Evolutionary conservation across 2,329 filamentous ascomycete genomes (phyloP).

Genomic region (Aureobasidium sp.): DNA sequence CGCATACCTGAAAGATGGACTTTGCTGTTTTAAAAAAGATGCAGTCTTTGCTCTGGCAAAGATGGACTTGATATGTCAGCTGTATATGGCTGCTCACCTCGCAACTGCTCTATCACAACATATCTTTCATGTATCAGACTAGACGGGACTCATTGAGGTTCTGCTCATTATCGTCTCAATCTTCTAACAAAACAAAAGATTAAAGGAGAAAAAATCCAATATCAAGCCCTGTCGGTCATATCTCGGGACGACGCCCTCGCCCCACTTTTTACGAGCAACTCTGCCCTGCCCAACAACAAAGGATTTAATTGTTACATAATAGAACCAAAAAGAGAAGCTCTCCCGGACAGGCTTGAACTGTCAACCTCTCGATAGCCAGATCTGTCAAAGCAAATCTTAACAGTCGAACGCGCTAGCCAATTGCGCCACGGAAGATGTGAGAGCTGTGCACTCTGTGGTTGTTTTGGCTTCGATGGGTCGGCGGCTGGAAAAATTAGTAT

Average conservation of each 20-base stretch:
- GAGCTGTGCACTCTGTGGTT: not conserved
- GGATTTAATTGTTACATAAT: not conserved
- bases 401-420: not conserved
- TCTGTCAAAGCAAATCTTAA: too few species aligned
- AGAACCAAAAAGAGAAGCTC: not conserved
- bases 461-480: not conserved
- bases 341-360: constrained; percentile 3
- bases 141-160: too few species aligned
- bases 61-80: too few species aligned
- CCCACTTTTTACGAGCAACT: not conserved
- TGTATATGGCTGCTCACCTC: too few species aligned
- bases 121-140: too few species aligned
- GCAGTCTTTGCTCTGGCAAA: too few species aligned
- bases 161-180: not conserved
- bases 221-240: not conserved
- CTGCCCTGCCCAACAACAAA: not conserved
- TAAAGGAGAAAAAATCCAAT: not conserved
- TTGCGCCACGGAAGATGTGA: not conserved
- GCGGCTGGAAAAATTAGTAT: not conserved
- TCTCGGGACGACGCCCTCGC: not conserved
- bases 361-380: not conserved
- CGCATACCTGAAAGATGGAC: too few species aligned
- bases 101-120: too few species aligned
- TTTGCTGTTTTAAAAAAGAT: too few species aligned
- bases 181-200: not conserved